These are phyloP conservation scores for Alternaria sp. DNA, from an alignment of 2,329 filamentous ascomycete genomes.

Conservation along the genomic window DNA sequence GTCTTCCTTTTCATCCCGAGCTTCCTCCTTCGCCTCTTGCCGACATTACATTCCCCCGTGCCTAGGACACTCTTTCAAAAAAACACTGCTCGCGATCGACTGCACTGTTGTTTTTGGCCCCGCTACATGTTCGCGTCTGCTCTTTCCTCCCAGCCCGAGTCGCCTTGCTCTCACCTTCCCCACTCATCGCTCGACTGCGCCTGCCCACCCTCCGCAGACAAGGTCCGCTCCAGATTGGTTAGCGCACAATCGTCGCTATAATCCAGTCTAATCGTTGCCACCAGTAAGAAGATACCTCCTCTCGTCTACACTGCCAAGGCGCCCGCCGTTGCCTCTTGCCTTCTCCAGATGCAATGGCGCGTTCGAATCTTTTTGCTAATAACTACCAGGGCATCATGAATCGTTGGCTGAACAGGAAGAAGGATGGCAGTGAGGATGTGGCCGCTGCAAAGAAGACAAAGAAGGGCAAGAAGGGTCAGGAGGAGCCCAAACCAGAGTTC, in stretches of 20 bases:
- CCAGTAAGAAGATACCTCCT: constrained; percentile 26
- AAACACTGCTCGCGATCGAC: neutral
- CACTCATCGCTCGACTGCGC: constrained; percentile 10
- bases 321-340: constrained; percentile 3
- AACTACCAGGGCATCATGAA: constrained; percentile 66
- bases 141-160: constrained; percentile 21
- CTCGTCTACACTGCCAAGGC: neutral
- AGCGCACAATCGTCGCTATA: constrained; percentile 4
- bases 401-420: constrained; percentile 78
- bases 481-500: constrained; percentile 69
- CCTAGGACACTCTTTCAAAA: constrained; percentile 4
- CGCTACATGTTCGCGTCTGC: constrained; percentile 39
- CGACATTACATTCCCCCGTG: constrained; percentile 5
- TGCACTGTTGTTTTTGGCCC: constrained; percentile 16
- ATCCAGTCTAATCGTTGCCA: constrained; percentile 1
- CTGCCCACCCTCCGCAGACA: constrained; percentile 15
- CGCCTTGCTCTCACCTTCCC: constrained; percentile 10
- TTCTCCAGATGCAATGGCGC: constrained; percentile 11
- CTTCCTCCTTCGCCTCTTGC: neutral
- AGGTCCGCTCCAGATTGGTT: constrained; percentile 1
- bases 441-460: constrained; percentile 47
- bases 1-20: constrained; percentile 1
- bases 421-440: constrained; percentile 53
- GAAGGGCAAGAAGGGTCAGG: constrained; percentile 62
- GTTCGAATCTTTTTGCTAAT: constrained; percentile 22